Percentiles rank a stretch among this genome's conserved stretches.
Evolutionary conservation across 345 rosid genomes (phyloP).

Genomic region (Alliaria petiolata): DNA sequence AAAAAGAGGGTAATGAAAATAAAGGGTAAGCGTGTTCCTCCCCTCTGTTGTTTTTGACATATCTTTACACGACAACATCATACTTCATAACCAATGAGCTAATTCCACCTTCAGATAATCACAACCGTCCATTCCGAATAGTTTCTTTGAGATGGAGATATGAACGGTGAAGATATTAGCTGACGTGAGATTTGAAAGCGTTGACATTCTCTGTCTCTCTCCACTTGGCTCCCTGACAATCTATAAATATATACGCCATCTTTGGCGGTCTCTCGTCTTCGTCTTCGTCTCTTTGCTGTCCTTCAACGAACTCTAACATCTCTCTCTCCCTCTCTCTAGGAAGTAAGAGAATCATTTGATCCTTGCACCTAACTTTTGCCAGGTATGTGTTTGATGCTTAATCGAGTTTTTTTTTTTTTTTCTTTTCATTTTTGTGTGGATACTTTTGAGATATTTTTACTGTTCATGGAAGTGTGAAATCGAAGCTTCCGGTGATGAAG

Average conservation of each 20-base stretch:
- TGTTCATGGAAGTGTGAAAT: background rate
- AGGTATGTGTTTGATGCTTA: slow-evolving; percentile 13
- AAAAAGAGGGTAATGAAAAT: background rate
- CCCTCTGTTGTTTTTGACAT: slow-evolving; percentile 20
- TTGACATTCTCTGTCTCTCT: slow-evolving; percentile 21
- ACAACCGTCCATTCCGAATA: slow-evolving; percentile 2
- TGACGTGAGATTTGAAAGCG: background rate
- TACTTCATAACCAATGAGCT: slow-evolving; percentile 20
- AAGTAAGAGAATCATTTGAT: background rate
- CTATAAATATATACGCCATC: slow-evolving; percentile 20
- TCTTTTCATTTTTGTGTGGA: background rate
- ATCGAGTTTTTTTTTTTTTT: background rate
- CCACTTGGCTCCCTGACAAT: slow-evolving; percentile 18
- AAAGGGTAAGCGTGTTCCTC: slow-evolving; percentile 21
- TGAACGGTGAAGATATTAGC: slow-evolving; percentile 2
- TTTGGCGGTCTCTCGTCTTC: slow-evolving; percentile 22
- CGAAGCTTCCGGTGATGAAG: background rate
- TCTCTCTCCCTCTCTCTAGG: background rate
- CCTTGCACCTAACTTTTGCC: background rate
- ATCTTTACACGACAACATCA: slow-evolving; percentile 29
- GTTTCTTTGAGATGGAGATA: background rate
- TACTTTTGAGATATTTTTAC: background rate
- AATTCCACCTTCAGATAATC: background rate
- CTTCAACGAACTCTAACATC: background rate
- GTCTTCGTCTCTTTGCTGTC: slow-evolving; percentile 26